Evolutionary conservation across 371 early-diverging fungal species (phyloP).

Genomic region (Apophysomyces variabilis): DNA sequence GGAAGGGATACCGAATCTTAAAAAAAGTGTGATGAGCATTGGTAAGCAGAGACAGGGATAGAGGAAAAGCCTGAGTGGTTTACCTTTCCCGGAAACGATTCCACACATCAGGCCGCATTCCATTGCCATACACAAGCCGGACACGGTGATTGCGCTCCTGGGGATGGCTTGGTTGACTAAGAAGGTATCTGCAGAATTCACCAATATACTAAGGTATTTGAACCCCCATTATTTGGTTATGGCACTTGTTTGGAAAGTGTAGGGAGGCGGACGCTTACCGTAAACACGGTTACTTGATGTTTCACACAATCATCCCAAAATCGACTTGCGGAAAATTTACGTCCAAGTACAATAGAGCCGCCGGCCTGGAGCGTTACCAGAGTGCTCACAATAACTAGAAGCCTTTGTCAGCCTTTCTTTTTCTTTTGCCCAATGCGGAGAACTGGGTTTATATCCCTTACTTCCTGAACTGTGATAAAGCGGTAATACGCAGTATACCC

Average conservation of each 20-base stretch:
- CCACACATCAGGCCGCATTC: conserved; percentile 77
- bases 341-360: conserved; percentile 44
- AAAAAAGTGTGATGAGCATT: not conserved
- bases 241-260: too few relatives aligned
- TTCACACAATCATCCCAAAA: conserved; percentile 57
- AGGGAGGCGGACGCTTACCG: conserved; percentile 20
- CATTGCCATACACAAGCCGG: conserved; percentile 71
- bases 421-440: too few relatives aligned
- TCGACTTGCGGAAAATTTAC: conserved; percentile 53
- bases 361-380: conserved; percentile 35
- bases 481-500: not conserved
- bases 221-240: too few relatives aligned
- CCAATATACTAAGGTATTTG: conserved; percentile 59
- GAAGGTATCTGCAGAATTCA: conserved; percentile 72
- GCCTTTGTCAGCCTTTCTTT: not conserved
- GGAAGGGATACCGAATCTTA: conserved; percentile 49
- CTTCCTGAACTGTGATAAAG: conserved; percentile 57
- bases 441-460: conserved; percentile 19
- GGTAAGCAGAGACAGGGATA: too few relatives aligned
- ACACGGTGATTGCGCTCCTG: conserved; percentile 54
- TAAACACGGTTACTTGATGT: conserved; percentile 44
- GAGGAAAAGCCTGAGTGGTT: too few relatives aligned
- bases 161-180: conserved; percentile 51
- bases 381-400: conserved; percentile 40
- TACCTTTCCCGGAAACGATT: conserved; percentile 53